Base-by-base conservation (phyloP, 164 flowering plant species). In the Annona cherimola region DNA sequence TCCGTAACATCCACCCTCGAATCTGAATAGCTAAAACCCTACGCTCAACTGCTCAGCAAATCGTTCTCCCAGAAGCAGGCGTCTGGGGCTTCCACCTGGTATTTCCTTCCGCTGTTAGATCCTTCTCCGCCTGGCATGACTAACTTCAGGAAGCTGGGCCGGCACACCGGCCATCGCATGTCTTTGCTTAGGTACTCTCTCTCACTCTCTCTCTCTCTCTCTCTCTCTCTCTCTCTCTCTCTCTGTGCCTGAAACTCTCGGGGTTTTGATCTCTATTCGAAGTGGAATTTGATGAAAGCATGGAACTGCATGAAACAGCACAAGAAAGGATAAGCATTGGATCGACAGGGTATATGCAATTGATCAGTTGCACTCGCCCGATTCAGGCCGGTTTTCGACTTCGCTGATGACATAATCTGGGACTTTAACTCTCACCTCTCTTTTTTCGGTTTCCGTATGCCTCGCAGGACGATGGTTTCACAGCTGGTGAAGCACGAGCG, bases 401-500 rank as follows among this genome's bases (percentile, higher is more conserved):
- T 3, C 18, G 18, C n/a, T 61, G 19, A 20, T 61, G 57, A 50
- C 14, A 0, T 20, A 18, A 18, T n/a, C 63, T 61, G 6, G 63
- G 63, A 7, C 19, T 61, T n/a, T n/a, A 4, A 61, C 59, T 7
- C 16, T 54, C 59, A 54, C 16, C 35, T 26, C 35, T 26, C 35
- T 50, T 50, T 50, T 16, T 50, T 50, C 14, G 3, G 18, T 50
- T 50, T 9, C 57, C 57, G 8, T 50, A 45, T 16, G 76, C 4
- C 35, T 26, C n/a, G 63, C 72, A 94, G 98, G 78, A 94, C 99
- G 14, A 87, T 94, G 97, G 99, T 94, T 2, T 94, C 97, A 12
- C 99, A 94, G 83, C 71, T 94, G 84, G 92, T 94, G 78, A 91
- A 87, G 84, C 97, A 94, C 75, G 97, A 91, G 83, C 87, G 97